Evolutionary conservation across 306 rosid species (phyloP), one percentile per base, ranked within the genome.

Genomic region (Vigna nakashimae): DNA sequence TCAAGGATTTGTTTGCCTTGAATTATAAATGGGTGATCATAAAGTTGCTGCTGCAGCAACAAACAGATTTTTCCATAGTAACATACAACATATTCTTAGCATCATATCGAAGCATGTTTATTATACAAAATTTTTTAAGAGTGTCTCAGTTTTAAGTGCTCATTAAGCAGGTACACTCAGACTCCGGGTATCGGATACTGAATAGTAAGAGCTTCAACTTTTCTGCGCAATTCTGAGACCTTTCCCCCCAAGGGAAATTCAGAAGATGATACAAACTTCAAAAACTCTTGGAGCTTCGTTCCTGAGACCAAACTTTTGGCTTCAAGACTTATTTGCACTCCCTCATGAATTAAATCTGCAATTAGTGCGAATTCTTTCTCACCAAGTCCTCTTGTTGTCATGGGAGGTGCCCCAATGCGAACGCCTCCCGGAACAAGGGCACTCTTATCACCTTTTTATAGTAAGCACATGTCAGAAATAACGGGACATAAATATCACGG

Each of bases 321-420:
- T 80, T 92, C 93, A 24, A 75, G 82, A 9, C 92, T 80, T 74
- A 91, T 87, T 72, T 79, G 83, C 60, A 95, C 98, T 5, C 98
- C 98, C 88, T 90, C 98, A 0, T 95, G 94, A 80, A 95, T 88
- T 36, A 87, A 84, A 80, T 95, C 96, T 7, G 98, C 97, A 60
- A 88, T 67, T 17, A 85, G 76, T 48, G 76, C 38, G 56, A 95
- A 95, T n/a, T 92, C 93, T 77, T 82, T 87, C 87, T 88, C 96
- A 1, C 86, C 79, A 73, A 95, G 86, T 83, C 98, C 98, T 76
- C 98, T 88, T 13, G 97, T 95, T 51, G 97, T 92, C 98, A 95
- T 92, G 36, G 98, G 98, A 45, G 98, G 98, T 11, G 98, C 79
- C 14, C 98, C 98, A 2, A 95, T 95, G 78, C 98, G 98, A 57